A percentile compares a stretch with the other conserved stretches of the same genome.
These are phyloP conservation scores for Zasmidium cellare DNA, from an alignment of 2,329 filamentous ascomycete genomes.

Conservation along the genomic window DNA sequence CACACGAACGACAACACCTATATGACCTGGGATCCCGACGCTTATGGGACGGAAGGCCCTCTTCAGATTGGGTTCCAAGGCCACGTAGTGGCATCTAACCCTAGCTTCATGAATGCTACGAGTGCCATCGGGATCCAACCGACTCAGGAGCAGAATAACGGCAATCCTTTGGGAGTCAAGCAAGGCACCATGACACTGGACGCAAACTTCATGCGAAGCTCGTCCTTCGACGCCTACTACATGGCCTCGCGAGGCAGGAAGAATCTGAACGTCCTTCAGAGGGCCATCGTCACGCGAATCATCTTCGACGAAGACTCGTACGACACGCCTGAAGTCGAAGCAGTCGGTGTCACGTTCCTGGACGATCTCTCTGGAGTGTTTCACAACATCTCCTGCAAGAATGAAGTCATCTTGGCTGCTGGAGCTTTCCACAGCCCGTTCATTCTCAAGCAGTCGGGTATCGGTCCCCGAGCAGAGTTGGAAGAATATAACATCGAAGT, in stretches of 20 bases:
- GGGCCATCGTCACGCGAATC: conserved; percentile 14
- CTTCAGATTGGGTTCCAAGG: conserved; percentile 22
- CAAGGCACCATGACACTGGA: conserved; percentile 19
- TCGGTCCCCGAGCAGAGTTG: conserved; percentile 58
- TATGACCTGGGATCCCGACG: conserved; percentile 19
- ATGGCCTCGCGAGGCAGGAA: conserved; percentile 9
- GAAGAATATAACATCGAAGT: conserved; percentile 54
- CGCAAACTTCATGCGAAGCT: conserved; percentile 16
- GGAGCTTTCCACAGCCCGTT: conserved; percentile 66
- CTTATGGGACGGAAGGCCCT: conserved; percentile 19
- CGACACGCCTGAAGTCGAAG: conserved; percentile 6
- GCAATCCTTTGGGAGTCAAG: conserved; percentile 14
- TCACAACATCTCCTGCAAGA: conserved; percentile 26
- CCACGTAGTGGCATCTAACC: conserved; percentile 14
- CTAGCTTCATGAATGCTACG: conserved; percentile 18
- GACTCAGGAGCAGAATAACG: conserved; percentile 13
- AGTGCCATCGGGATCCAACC: conserved; percentile 14
- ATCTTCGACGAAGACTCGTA: conserved; percentile 16
- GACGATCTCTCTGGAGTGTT: conserved; percentile 17
- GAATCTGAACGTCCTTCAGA: conserved; percentile 15
- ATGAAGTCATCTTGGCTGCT: conserved; percentile 48
- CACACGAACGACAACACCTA: conserved; percentile 18
- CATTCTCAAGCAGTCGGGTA: conserved; percentile 63
- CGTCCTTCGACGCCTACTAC: conserved; percentile 18
- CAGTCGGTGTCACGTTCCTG: conserved; percentile 17